Evolutionary conservation across 2,329 filamentous ascomycete genomes (phyloP).

Genomic region (Hirsutella minnesotensis): DNA sequence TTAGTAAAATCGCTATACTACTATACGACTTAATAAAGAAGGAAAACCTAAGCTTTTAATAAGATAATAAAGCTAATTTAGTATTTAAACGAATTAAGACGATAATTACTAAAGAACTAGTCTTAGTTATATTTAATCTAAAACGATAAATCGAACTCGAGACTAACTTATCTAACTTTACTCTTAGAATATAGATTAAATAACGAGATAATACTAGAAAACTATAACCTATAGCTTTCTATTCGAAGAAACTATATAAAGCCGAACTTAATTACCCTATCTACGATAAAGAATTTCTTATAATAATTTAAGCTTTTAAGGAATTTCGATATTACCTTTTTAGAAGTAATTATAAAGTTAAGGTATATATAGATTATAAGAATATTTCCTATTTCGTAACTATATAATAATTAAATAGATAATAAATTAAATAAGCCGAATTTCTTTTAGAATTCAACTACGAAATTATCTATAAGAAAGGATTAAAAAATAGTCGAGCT

Average conservation of each 20-base stretch:
- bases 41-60: background rate
- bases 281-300: constrained; percentile 13
- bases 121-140: background rate
- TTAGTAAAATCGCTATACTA: constrained; percentile 1
- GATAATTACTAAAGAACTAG: background rate
- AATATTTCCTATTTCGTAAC: constrained; percentile 7
- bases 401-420: background rate
- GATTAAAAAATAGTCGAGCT: background rate
- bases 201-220: constrained; percentile 6
- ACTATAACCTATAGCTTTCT: constrained; percentile 6
- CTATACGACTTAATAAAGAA: background rate
- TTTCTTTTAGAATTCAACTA: background rate
- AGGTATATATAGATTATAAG: constrained; percentile 11
- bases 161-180: background rate
- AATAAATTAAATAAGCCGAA: constrained; percentile 1
- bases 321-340: constrained; percentile 11
- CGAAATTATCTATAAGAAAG: constrained; percentile 1
- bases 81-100: background rate
- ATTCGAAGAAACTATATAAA: constrained; percentile 5
- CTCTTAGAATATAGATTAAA: constrained; percentile 3
- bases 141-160: background rate
- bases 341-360: constrained; percentile 6
- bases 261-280: constrained; percentile 12
- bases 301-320: constrained; percentile 13
- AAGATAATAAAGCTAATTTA: background rate